Evolutionary conservation across 169 alveolate genomes (phyloP), one percentile per base, ranked within the genome.

Genomic region (Plasmodium inui): DNA sequence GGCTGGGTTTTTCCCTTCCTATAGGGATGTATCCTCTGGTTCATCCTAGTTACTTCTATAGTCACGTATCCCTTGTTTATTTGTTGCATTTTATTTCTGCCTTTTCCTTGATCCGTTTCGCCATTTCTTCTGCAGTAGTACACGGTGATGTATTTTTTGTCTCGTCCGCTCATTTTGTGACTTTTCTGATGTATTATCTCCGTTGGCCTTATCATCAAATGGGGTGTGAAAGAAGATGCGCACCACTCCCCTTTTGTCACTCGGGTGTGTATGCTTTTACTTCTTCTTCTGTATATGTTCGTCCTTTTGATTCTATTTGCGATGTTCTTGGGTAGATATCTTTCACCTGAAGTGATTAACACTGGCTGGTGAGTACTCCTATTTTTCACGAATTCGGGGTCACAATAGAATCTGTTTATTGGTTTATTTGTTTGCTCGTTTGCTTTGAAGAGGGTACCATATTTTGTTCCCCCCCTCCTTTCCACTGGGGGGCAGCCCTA

Each of bases 31-130:
- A 70, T 84, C 39, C 73, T 71, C 19, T 41, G 83, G 22, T 84
- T 55, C 39, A 70, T 37, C 78, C 83, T 37, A 70, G 81, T 84
- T 70, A 84, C 41, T 71, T 84, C 83, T 70, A 84, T 84, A 17
- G 83, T 70, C 4, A 84, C 92, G 55, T 71, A 70, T 0, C 92
- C 92, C 57, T n/a, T 67, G 12, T 84, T 71, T n/a, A 17, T 71
- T 71, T 71, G 84, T 39, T 2, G 19, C 32, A 8, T 71, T 70
- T 84, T 71, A 39, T n/a, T 70, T 8, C 32, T n/a, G 34, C 22
- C 50, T 19, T n/a, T 82, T n/a, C 41, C 44, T 71, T 39, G 53
- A 41, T 37, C 12, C 41, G 22, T 26, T 30, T 30, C 28, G 14
- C 55, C 44, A 34, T 41, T 70, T 53, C 55, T 70, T 53, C 55